phyloP scores from a whole-genome alignment of 345 rosid species.

The Turnera subulata region DNA sequence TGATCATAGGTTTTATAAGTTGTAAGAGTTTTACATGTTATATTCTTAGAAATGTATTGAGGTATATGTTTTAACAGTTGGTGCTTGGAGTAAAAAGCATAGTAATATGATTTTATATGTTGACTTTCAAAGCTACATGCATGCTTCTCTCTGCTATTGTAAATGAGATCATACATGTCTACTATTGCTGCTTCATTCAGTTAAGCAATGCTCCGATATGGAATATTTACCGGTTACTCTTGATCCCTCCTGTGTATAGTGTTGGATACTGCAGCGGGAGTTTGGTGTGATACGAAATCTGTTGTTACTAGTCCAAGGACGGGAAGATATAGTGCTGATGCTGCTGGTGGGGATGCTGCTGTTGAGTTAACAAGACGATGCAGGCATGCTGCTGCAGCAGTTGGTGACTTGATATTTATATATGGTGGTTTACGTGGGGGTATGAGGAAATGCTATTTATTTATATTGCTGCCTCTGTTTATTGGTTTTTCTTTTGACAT shows the following conservation, averaged over 20 bases:
- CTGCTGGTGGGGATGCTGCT: conserved; percentile 97
- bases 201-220: neutral
- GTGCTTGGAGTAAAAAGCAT: neutral
- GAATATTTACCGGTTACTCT: neutral
- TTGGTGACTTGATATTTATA: conserved; percentile 88
- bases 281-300: conserved; percentile 99
- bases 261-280: conserved; percentile 99
- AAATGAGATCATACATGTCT: neutral
- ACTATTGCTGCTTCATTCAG: neutral
- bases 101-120: neutral
- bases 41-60: neutral
- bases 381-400: conserved; percentile 98
- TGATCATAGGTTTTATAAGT: conserved; percentile 2
- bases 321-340: conserved; percentile 87
- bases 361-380: conserved; percentile 98
- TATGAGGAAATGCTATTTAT: conserved; percentile 31
- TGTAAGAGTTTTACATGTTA: neutral
- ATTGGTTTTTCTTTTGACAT: neutral
- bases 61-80: neutral
- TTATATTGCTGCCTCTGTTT: conserved; percentile 6
- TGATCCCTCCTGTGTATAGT: conserved; percentile 43
- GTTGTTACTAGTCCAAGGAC: conserved; percentile 95
- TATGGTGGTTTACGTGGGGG: conserved; percentile 99
- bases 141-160: neutral
- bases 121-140: too few relatives aligned